Conservation (phyloP, 1,284 basidiomycete species). For the Heterobasidion parviporum region DNA sequence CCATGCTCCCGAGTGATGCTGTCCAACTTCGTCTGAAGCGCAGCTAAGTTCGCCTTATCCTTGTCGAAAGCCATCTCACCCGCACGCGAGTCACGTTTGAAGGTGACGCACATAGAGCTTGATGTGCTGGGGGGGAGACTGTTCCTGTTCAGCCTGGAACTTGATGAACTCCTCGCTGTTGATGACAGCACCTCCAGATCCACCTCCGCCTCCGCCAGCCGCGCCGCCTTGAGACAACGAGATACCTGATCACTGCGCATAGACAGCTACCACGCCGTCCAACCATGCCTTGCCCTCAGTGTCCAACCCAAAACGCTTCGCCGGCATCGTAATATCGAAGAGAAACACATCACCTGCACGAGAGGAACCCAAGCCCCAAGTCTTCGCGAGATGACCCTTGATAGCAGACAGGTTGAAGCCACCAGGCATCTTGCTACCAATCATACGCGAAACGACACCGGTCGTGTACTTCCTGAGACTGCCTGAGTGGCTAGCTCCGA, state of each 20-base stretch:
- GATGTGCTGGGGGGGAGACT: slow-evolving; percentile 88
- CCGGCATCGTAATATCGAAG: slow-evolving; percentile 82
- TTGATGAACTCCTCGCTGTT: slow-evolving; percentile 98
- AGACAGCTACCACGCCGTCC: slow-evolving; percentile 76
- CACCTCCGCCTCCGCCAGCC: no score
- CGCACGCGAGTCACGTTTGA: slow-evolving; percentile 86
- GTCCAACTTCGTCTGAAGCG: slow-evolving; percentile 84
- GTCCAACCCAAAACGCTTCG: slow-evolving; percentile 91
- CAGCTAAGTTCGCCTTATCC: slow-evolving; percentile 68
- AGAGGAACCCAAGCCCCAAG: slow-evolving; percentile 87
- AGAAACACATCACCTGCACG: slow-evolving; percentile 91
- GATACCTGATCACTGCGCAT: slow-evolving; percentile 85
- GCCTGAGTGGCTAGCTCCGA: slow-evolving; percentile 78
- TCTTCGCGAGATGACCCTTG: slow-evolving; percentile 83
- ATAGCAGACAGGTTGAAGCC: slow-evolving; percentile 96
- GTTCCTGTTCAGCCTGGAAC: slow-evolving; percentile 90
- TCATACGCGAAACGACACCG: slow-evolving; percentile 84
- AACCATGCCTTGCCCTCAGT: slow-evolving; percentile 92
- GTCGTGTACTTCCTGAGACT: slow-evolving; percentile 94
- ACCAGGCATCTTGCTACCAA: slow-evolving; percentile 97
- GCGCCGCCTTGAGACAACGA: slow-evolving; percentile 64
- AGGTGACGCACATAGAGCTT: slow-evolving; percentile 95
- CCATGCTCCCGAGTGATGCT: slow-evolving; percentile 86
- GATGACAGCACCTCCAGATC: no score
- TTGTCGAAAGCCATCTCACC: slow-evolving; percentile 86